phyloP scores from a whole-genome alignment of 768 basidiomycete genomes.

The button mushroom (Agaricus bisporus) region DNA sequence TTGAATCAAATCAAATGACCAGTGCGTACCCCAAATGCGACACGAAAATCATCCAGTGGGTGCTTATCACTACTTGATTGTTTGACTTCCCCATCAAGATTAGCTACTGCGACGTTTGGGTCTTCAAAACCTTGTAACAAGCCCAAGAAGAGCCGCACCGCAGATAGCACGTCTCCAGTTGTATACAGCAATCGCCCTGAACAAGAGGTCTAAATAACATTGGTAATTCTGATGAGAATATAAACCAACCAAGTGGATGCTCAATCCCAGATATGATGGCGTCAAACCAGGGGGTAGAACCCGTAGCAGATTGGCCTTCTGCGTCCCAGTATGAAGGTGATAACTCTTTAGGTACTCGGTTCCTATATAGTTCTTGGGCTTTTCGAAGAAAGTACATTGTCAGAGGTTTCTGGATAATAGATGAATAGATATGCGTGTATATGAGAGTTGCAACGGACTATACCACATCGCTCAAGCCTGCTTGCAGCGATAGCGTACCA shows the following conservation, averaged over 20 bases:
- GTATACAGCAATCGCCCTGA: constrained; percentile 84
- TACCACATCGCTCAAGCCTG: constrained; percentile 76
- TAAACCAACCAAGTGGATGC: constrained; percentile 61
- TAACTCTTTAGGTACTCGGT: constrained; percentile 45
- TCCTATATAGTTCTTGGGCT: constrained; percentile 58
- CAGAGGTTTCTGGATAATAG: constrained; percentile 61
- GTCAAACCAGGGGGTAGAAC: constrained; percentile 42
- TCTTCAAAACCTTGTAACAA: constrained; percentile 49
- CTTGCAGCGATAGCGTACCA: constrained; percentile 79
- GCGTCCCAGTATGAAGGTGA: constrained; percentile 82
- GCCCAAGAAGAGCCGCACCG: constrained; percentile 72
- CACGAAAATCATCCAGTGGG: constrained; percentile 81
- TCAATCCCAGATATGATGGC: constrained; percentile 69
- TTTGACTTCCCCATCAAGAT: constrained; percentile 7
- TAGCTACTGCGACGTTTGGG: constrained; percentile 5
- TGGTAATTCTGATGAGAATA: background rate
- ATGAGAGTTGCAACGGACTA: constrained; percentile 42
- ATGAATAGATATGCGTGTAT: background rate
- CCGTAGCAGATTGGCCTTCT: constrained; percentile 40
- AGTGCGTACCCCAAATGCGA: constrained; percentile 71
- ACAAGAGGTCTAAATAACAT: background rate
- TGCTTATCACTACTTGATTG: constrained; percentile 48
- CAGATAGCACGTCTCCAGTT: constrained; percentile 74
- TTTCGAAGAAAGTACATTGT: constrained; percentile 77
- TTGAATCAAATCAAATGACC: background rate